Conservation (phyloP, 495 filamentous ascomycete species). For the Neurospora hispaniola region DNA sequence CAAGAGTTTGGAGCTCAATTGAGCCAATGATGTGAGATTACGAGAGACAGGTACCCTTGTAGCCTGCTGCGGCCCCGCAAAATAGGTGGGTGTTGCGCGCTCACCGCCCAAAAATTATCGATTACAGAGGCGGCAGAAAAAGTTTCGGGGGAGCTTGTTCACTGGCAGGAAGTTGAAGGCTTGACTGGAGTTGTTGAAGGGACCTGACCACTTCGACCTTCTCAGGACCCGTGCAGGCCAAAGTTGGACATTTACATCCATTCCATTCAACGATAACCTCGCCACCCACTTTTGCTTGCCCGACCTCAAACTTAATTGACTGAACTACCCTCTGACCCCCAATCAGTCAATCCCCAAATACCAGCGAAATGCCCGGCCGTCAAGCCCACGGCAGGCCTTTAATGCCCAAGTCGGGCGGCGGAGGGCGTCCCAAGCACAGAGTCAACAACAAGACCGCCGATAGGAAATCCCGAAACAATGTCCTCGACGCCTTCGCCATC, state of each 20-base stretch:
- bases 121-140: slow-evolving; percentile 17
- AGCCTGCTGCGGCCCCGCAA: slow-evolving; percentile 5
- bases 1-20: neutral
- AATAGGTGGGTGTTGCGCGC: slow-evolving; percentile 3
- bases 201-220: neutral
- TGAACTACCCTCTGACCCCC: neutral
- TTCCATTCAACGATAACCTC: no score
- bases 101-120: slow-evolving; percentile 23
- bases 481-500: slow-evolving; percentile 75
- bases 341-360: neutral
- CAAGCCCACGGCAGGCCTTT: slow-evolving; percentile 48
- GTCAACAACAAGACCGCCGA: slow-evolving; percentile 1
- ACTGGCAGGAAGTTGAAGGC: neutral
- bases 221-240: slow-evolving; percentile 1
- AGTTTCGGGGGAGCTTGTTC: neutral
- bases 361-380: slow-evolving; percentile 52
- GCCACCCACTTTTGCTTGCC: neutral
- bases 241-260: neutral
- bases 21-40: neutral
- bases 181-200: neutral
- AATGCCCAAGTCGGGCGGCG: slow-evolving; percentile 27
- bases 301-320: neutral
- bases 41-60: neutral
- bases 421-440: slow-evolving; percentile 35
- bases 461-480: slow-evolving; percentile 39